phyloP scores from a whole-genome alignment of 306 rosid genomes.

The Lathyrus aphaca region DNA sequence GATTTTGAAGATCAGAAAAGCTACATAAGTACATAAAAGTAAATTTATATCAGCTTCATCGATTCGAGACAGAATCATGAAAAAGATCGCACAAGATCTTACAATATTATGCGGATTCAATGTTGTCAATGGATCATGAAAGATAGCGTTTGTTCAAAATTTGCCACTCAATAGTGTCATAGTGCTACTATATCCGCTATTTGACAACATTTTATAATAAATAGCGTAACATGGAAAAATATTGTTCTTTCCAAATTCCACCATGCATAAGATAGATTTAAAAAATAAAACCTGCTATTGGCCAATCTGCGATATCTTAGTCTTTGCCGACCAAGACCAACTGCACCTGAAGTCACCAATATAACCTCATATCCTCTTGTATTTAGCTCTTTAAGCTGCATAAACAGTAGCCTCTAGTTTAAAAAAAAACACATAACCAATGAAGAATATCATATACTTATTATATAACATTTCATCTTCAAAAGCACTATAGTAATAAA shows the following conservation, averaged over 20 bases:
- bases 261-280: slow-evolving; percentile 20
- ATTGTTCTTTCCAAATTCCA: not conserved
- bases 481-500: not conserved
- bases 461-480: not conserved
- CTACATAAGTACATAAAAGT: slow-evolving; percentile 58
- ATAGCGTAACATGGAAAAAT: not conserved
- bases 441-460: slow-evolving; percentile 7
- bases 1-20: slow-evolving; percentile 83
- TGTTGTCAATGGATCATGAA: not conserved
- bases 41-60: slow-evolving; percentile 20
- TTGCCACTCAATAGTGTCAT: not conserved
- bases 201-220: not conserved
- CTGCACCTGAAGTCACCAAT: slow-evolving; percentile 90
- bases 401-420: slow-evolving; percentile 19
- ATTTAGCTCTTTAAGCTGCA: slow-evolving; percentile 82
- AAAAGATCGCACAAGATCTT: not conserved
- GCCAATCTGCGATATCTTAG: slow-evolving; percentile 80
- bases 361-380: slow-evolving; percentile 74
- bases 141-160: not conserved
- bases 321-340: slow-evolving; percentile 88
- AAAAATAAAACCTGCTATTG: slow-evolving; percentile 69
- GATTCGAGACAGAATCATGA: not conserved
- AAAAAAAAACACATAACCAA: slow-evolving; percentile 28
- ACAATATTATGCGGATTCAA: not conserved
- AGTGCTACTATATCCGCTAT: not conserved